Evolutionary conservation across 257 asterid genomes (phyloP).

Genomic region (Solanum corneliomulleri): DNA sequence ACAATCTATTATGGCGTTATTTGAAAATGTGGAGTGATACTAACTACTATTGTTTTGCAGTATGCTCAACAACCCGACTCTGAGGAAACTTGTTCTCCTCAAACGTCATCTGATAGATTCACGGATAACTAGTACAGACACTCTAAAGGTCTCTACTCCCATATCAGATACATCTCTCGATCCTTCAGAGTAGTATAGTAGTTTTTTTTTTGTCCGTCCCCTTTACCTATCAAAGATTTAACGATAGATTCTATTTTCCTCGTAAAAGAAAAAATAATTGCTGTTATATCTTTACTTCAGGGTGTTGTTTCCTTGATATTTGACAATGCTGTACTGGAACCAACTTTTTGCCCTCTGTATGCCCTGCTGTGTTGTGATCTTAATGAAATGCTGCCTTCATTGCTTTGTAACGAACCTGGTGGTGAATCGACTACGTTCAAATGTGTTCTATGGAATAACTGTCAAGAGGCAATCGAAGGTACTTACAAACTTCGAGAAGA

Average conservation of each 20-base stretch:
- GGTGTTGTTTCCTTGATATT: slow-evolving; percentile 50
- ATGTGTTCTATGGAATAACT: slow-evolving; percentile 57
- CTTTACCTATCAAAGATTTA: too few relatives aligned
- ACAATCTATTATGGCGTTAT: too few relatives aligned
- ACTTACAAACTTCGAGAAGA: slow-evolving; percentile 70
- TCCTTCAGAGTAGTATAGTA: too few relatives aligned
- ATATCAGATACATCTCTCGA: too few relatives aligned
- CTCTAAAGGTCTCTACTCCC: slow-evolving; percentile 38
- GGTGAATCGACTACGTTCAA: slow-evolving; percentile 81
- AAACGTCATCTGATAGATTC: slow-evolving; percentile 81
- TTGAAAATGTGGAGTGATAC: too few relatives aligned
- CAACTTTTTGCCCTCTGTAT: slow-evolving; percentile 88
- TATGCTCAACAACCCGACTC: slow-evolving; percentile 86
- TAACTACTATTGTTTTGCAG: slow-evolving; percentile 23
- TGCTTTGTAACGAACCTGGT: slow-evolving; percentile 84
- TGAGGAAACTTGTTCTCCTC: slow-evolving; percentile 74
- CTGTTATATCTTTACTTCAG: not conserved
- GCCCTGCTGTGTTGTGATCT: slow-evolving; percentile 83
- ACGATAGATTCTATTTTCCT: too few relatives aligned
- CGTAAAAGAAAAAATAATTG: too few relatives aligned
- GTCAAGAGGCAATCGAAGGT: slow-evolving; percentile 92
- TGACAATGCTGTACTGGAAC: slow-evolving; percentile 91
- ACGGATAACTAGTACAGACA: slow-evolving; percentile 83
- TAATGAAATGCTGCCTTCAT: slow-evolving; percentile 64
- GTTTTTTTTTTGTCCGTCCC: too few relatives aligned